These are phyloP conservation scores for Debaryomyces nepalensis DNA, from an alignment of 1,139 yeast genomes.

Conservation along the genomic window DNA sequence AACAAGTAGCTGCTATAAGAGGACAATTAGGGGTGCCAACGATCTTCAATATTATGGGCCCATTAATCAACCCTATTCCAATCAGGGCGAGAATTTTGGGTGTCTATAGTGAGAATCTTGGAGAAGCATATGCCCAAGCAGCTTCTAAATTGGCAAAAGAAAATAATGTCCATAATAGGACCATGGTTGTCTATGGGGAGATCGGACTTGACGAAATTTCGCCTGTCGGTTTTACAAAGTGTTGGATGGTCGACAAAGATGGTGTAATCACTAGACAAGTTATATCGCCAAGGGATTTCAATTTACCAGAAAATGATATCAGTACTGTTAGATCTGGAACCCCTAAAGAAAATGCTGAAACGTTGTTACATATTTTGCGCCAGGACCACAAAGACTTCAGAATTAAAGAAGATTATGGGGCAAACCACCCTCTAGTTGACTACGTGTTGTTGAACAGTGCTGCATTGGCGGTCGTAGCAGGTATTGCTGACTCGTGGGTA, in stretches of 20 bases:
- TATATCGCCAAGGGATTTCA: conserved; percentile 74
- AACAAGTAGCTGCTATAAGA: conserved; percentile 76
- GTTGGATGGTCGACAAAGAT: conserved; percentile 70
- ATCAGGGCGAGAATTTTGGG: conserved; percentile 84
- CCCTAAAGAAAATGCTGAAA: conserved; percentile 78
- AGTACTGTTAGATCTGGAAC: conserved; percentile 79
- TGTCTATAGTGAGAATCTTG: conserved; percentile 78
- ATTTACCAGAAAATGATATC: conserved; percentile 73
- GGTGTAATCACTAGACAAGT: conserved; percentile 39
- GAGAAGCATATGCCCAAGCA: conserved; percentile 83
- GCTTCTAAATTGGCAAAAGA: conserved; percentile 56
- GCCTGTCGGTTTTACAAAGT: conserved; percentile 78
- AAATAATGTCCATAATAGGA: conserved; percentile 54
- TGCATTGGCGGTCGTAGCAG: conserved; percentile 81
- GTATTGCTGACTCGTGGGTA: conserved; percentile 67
- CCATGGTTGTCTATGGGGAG: conserved; percentile 91
- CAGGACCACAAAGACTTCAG: conserved; percentile 48
- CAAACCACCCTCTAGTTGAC: conserved; percentile 72
- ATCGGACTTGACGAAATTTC: conserved; percentile 92
- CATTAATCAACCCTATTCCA: conserved; percentile 89
- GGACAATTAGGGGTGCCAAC: conserved; percentile 85
- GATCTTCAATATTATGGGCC: conserved; percentile 91
- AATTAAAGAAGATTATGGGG: conserved; percentile 27
- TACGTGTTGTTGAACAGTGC: conserved; percentile 87
- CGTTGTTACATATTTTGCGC: conserved; percentile 59